Conservation (phyloP, 345 rosid genomes). For the Ceriops decandra region DNA sequence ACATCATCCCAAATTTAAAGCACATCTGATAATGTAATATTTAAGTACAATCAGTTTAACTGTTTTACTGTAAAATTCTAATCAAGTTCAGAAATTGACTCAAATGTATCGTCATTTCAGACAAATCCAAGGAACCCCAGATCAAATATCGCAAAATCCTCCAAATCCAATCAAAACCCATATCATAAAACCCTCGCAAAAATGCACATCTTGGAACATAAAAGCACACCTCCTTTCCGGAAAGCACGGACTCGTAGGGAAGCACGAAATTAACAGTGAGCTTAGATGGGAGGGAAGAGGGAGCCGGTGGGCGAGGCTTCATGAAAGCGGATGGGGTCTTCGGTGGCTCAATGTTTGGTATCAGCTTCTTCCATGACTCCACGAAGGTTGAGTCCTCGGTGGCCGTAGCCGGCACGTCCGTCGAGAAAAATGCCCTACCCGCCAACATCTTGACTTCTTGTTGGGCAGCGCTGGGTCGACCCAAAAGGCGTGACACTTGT, state of each 20-base stretch:
- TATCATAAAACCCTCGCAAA: background rate
- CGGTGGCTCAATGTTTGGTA: slow-evolving; percentile 74
- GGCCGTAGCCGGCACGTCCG: slow-evolving; percentile 49
- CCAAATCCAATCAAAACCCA: slow-evolving; percentile 15
- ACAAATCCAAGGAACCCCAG: background rate
- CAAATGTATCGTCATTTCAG: background rate
- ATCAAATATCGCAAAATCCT: slow-evolving; percentile 1
- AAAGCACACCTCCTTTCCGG: slow-evolving; percentile 23
- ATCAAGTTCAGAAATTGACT: too few relatives aligned
- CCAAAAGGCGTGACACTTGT: slow-evolving; percentile 17
- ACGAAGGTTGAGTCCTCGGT: slow-evolving; percentile 44
- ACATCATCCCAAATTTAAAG: too few relatives aligned
- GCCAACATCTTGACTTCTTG: background rate
- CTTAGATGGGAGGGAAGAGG: slow-evolving; percentile 66
- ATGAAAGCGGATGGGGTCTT: slow-evolving; percentile 69
- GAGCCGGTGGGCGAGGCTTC: slow-evolving; percentile 51
- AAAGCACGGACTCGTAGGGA: slow-evolving; percentile 35
- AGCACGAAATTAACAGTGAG: slow-evolving; percentile 87
- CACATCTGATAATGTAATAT: too few relatives aligned
- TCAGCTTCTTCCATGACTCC: slow-evolving; percentile 66
- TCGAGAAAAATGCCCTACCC: slow-evolving; percentile 47
- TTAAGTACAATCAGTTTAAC: too few relatives aligned
- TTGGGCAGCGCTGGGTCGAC: slow-evolving; percentile 12
- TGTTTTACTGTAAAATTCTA: too few relatives aligned
- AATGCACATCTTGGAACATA: background rate